Percentiles rank a stretch among this genome's conserved stretches.
phyloP scores from a whole-genome alignment of 1,284 basidiomycete species.

The Vanrija humicola region DNA sequence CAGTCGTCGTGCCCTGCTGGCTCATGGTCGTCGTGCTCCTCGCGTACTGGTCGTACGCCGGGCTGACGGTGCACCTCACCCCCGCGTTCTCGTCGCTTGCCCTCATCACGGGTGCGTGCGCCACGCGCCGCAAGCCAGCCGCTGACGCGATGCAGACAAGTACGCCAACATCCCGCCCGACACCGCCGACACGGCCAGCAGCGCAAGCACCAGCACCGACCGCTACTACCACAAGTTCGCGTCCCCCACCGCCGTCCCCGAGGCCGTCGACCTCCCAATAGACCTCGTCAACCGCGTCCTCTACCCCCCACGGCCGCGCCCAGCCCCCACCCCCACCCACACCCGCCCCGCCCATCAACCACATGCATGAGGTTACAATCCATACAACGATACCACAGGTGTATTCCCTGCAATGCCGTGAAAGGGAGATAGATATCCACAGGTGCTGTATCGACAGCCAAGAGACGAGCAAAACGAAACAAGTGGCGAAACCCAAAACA shows the following conservation, averaged over 20 bases:
- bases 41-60: conserved; percentile 72
- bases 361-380: neutral
- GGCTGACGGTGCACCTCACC: conserved; percentile 65
- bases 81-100: conserved; percentile 64
- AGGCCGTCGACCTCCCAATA: conserved; percentile 74
- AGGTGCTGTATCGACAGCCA: too few species aligned
- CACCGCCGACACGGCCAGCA: neutral
- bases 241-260: conserved; percentile 55
- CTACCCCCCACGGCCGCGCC: conserved; percentile 46
- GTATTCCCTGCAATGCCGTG: too few species aligned
- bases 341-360: neutral
- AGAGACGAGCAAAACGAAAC: too few species aligned
- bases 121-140: neutral
- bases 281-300: conserved; percentile 70
- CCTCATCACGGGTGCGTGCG: conserved; percentile 60
- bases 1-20: conserved; percentile 76
- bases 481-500: neutral
- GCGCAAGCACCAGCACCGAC: too few species aligned
- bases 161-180: conserved; percentile 1
- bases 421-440: too few species aligned
- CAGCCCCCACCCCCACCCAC: too few species aligned
- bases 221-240: conserved; percentile 31
- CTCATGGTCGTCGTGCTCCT: conserved; percentile 66
- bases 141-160: conserved; percentile 1
- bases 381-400: too few species aligned